Base-by-base conservation (phyloP, 106 monocot genomes). In the Amphibolis antarctica region DNA sequence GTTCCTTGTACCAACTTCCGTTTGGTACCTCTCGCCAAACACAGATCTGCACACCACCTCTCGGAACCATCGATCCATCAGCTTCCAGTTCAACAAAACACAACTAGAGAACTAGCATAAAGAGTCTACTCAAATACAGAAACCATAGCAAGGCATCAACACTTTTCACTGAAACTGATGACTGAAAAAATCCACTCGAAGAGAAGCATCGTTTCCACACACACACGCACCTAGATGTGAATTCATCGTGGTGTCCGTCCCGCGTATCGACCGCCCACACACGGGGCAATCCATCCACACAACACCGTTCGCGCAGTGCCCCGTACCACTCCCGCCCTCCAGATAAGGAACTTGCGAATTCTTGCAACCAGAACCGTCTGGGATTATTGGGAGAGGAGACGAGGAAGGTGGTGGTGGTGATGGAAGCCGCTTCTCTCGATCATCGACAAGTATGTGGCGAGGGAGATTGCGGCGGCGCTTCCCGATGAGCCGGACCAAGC, bases 401-500 rank as follows among this genome's bases (percentile, higher is more conserved):
- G 0, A 5, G 9, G 19, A 9, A 24, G 13, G 60, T 28, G 30
- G 28, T 5, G n/a, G 11, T 55, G 21, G 44, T 59, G 58, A 59
- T 21, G 47, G 19, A 42, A 28, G 23, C 24, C 24, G 29, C n/a
- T 60, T 14, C 6, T 19, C 51, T 1, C 53, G 46, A 49, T 50
- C 47, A 52, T 80, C 59, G 19, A 74, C 64, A 13, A 23, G 43
- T 60, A 64, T 5, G 60, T 77, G 68, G 22, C 29, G 25, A 20
- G 24, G 22, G 64, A 75, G 78, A 28, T 75, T 53, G 53, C 79
- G 54, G 22, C 81, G 77, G 61, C 94, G 77, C 84, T 86, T 84
- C 22, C 94, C 94, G 60, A 96, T 61, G 64, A 96, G 83, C 60
- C 94, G 76, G 56, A 68, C 42, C 12, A 94, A 66, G 77, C 85